Evolutionary conservation across 805 yeast genomes (phyloP), one percentile per base, ranked within the genome.

Genomic region (Kuraishia ogatae): DNA sequence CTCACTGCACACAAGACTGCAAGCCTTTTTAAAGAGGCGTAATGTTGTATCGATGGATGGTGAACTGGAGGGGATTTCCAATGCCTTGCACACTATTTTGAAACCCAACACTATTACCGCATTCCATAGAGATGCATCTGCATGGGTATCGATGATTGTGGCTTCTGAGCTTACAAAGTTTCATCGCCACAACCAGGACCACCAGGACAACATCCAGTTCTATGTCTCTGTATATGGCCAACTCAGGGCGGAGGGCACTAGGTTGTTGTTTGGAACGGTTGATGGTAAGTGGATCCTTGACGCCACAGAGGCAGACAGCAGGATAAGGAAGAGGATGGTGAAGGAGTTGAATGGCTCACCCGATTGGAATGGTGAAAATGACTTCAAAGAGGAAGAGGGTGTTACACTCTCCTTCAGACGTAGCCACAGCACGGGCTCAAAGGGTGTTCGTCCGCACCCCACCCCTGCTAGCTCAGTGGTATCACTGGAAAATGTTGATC

Each of bases 271-370:
- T 0, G 64, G 58, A 10, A 60, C 59, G 1, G 21, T 11, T 3
- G 26, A 17, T 19, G n/a, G 20, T 2, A 43, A 24, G 24, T 52
- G 53, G 78, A 66, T 74, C 1, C 67, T 89, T 10, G 96, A 88
- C 63, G 77, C 79, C 29, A 81, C 85, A 53, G 96, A 89, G 64
- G 87, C 89, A 39, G 72, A 76, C 28, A 83, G 84, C 60, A 70
- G 93, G 59, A 85, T 82, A 80, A 73, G 92, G 35, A 83, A 77
- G 56, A 71, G 87, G 56, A 63, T 89, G 50, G 43, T 35, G n/a
- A 35, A 8, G 43, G 43, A 35, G 43, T 35, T 35, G 43, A 35
- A 35, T 17, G 13, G 13, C 43, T 35, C 13, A 15, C 17, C 6
- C 13, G 43, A 35, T 35, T 35, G 43, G 43, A 35, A 35, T 15